These are phyloP conservation scores for Crithidia bombi DNA, from an alignment of 208 protist genomes.

Conservation along the genomic window DNA sequence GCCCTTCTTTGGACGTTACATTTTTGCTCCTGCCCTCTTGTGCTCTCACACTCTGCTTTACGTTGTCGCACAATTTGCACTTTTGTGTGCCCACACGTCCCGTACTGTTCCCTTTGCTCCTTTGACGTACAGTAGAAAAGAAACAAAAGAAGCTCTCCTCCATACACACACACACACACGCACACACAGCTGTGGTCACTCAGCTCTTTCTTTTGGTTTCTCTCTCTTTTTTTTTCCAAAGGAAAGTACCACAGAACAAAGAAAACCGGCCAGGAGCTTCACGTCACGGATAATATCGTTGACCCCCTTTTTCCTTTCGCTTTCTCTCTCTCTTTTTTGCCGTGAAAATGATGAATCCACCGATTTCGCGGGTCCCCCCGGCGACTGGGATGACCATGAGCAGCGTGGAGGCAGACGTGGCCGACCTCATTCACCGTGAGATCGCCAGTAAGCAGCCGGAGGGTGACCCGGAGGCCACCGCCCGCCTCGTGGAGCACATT, in stretches of 20 bases:
- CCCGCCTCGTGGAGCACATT: conserved; percentile 67
- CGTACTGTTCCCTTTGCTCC: too few species aligned
- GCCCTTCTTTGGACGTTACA: too few species aligned
- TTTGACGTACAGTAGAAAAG: too few species aligned
- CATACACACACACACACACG: too few species aligned
- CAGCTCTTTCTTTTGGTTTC: conserved; percentile 4
- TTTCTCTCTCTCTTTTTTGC: neutral
- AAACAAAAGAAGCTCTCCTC: too few species aligned
- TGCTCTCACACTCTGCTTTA: too few species aligned
- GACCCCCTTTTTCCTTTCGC: neutral
- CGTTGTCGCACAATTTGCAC: too few species aligned
- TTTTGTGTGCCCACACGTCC: too few species aligned
- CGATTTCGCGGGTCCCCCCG: neutral
- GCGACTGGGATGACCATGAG: conserved; percentile 7
- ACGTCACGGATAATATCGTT: neutral
- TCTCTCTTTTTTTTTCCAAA: neutral
- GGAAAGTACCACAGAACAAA: neutral
- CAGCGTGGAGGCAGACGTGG: conserved; percentile 28
- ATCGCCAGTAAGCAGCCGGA: conserved; percentile 50
- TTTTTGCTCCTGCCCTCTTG: too few species aligned
- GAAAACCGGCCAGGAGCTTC: neutral
- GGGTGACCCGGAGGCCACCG: conserved; percentile 54
- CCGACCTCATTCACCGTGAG: conserved; percentile 31
- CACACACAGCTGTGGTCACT: too few species aligned
- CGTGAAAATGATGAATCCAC: conserved; percentile 11